Evolutionary conservation across 768 basidiomycete species (phyloP).

Genomic region (Leccinum disarticulatum): DNA sequence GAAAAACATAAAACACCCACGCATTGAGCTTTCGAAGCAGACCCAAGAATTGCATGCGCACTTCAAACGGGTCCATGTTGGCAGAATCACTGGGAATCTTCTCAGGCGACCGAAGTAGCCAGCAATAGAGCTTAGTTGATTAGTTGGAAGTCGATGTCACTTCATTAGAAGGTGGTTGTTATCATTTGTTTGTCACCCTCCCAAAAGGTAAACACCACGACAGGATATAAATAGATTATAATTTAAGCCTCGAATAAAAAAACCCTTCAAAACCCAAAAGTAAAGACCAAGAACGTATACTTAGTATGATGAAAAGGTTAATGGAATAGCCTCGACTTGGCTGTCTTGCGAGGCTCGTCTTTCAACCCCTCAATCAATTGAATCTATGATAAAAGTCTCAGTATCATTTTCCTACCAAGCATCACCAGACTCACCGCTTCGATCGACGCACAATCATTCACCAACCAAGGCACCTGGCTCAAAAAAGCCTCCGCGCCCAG

Average conservation of each 20-base stretch:
- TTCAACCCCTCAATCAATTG: too few relatives aligned
- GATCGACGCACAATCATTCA: not conserved
- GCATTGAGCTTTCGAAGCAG: constrained; percentile 65
- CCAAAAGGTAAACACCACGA: too few relatives aligned
- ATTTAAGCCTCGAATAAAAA: too few relatives aligned
- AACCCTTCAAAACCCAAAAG: not conserved
- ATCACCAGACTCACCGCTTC: not conserved
- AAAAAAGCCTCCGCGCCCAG: constrained; percentile 8
- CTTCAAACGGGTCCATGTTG: constrained; percentile 60
- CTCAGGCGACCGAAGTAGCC: too few relatives aligned
- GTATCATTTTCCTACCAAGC: not conserved
- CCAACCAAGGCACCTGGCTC: constrained; percentile 5
- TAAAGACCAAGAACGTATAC: too few relatives aligned
- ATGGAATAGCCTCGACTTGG: not conserved
- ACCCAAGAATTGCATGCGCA: constrained; percentile 69
- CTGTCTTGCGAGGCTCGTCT: not conserved
- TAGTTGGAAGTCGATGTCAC: too few relatives aligned
- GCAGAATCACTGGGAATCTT: not conserved
- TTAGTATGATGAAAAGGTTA: not conserved
- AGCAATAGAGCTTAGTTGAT: too few relatives aligned
- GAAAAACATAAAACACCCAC: constrained; percentile 44
- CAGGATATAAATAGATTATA: too few relatives aligned
- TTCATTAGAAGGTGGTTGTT: too few relatives aligned
- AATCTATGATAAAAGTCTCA: too few relatives aligned
- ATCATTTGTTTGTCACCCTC: too few relatives aligned